These are phyloP conservation scores for Termitomyces sp. DNA, from an alignment of 768 basidiomycete species.

Conservation along the genomic window DNA sequence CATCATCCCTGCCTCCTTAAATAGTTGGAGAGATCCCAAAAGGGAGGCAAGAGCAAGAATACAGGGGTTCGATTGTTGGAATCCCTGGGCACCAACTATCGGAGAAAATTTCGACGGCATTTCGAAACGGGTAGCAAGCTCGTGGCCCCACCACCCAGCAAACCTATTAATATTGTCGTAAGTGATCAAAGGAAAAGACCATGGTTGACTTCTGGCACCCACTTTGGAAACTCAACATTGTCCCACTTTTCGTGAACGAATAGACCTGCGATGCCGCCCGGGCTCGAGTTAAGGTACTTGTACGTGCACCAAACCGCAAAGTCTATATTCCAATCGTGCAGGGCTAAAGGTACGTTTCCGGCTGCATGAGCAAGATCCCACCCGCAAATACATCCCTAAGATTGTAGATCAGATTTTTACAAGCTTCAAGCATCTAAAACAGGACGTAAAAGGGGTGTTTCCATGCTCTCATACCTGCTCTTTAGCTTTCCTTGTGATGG, in stretches of 20 bases:
- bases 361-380: conserved; percentile 96
- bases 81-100: conserved; percentile 87
- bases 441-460: conserved; percentile 12
- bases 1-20: conserved; percentile 78
- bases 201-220: conserved; percentile 20
- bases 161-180: conserved; percentile 41
- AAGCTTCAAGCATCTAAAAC: conserved; percentile 6
- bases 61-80: conserved; percentile 94
- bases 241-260: conserved; percentile 86
- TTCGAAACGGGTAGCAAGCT: conserved; percentile 77
- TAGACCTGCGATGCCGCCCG: conserved; percentile 94
- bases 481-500: conserved; percentile 79
- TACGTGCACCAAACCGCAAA: conserved; percentile 99
- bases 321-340: conserved; percentile 94
- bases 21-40: conserved; percentile 75
- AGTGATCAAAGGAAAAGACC: conserved; percentile 8
- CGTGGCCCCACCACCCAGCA: conserved; percentile 99
- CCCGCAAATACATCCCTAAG: conserved; percentile 87
- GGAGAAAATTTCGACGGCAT: conserved; percentile 86
- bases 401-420: conserved; percentile 13
- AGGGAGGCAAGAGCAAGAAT: conserved; percentile 75
- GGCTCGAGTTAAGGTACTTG: conserved; percentile 96
- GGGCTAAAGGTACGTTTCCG: conserved; percentile 84
- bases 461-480: conserved; percentile 50
- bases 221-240: conserved; percentile 57